A percentile compares a stretch with the other conserved stretches of the same genome.
phyloP scores from a whole-genome alignment of 495 filamentous ascomycete genomes.

The Hypoxylon trugodes region DNA sequence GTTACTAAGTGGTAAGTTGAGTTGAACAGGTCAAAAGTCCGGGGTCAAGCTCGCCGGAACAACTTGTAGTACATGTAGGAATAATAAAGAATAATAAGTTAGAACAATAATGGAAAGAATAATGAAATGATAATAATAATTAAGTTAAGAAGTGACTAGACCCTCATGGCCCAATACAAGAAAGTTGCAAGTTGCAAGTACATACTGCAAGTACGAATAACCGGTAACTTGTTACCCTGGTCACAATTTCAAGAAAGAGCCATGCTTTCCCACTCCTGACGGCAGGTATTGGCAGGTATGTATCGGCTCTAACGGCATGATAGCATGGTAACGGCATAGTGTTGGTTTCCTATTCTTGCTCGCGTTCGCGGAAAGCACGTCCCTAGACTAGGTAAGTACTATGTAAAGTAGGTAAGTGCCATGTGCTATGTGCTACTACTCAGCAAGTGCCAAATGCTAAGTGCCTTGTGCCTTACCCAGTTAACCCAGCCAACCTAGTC shows the following conservation, averaged over 20 bases:
- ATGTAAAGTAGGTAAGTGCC: too few species aligned
- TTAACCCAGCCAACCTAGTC: too few species aligned
- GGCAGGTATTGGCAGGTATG: too few species aligned
- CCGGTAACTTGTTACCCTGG: constrained; percentile 30
- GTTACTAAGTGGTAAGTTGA: neutral
- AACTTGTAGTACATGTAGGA: neutral
- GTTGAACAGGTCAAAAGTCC: too few species aligned
- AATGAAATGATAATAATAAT: neutral
- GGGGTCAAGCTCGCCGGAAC: too few species aligned
- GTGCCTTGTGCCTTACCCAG: too few species aligned
- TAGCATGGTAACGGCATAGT: constrained; percentile 39
- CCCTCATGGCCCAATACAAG: constrained; percentile 4
- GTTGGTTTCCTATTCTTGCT: constrained; percentile 27
- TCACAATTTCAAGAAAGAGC: constrained; percentile 22
- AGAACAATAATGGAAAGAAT: neutral
- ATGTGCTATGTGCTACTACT: too few species aligned
- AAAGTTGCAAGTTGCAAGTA: neutral
- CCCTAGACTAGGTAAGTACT: constrained; percentile 13
- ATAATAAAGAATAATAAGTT: too few species aligned
- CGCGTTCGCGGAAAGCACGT: constrained; percentile 33
- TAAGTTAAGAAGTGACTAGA: constrained; percentile 6
- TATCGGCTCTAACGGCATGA: constrained; percentile 42
- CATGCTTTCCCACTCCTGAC: constrained; percentile 14
- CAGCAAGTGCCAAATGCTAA: too few species aligned
- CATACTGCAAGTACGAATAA: constrained; percentile 21